Conservation (phyloP, 352 stramenopile species). For the Globisporangium alternatum region DNA sequence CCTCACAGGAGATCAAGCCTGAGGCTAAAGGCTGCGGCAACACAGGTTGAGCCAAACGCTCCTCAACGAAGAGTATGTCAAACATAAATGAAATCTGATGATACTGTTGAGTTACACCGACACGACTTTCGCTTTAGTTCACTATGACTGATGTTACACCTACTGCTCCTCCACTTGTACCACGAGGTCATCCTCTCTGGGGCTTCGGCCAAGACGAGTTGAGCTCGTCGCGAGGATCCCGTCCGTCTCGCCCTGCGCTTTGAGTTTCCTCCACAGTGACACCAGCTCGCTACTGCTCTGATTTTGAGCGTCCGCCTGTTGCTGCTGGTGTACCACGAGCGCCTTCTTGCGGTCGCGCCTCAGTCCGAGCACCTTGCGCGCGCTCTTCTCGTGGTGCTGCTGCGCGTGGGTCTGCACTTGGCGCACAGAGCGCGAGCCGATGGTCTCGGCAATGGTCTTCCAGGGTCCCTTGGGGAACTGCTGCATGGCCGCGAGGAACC, state of each 20-base stretch:
- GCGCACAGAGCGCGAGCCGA: conserved; percentile 22
- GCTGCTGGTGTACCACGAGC: neutral
- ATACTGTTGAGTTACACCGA: neutral
- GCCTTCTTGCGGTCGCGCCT: conserved; percentile 1
- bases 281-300: conserved; percentile 3
- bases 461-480: conserved; percentile 20
- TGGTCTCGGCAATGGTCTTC: conserved; percentile 21
- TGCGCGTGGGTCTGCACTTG: conserved; percentile 27
- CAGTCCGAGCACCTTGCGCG: conserved; percentile 15
- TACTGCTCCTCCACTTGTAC: neutral
- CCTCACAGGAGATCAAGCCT: no score
- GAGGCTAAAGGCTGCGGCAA: no score
- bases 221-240: neutral
- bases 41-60: no score
- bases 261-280: conserved; percentile 4
- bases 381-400: conserved; percentile 26
- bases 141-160: no score
- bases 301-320: neutral
- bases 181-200: neutral
- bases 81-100: no score
- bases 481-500: conserved; percentile 21
- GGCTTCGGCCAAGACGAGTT: neutral
- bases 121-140: neutral
- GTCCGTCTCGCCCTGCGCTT: conserved; percentile 5
- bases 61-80: no score